phyloP scores from a whole-genome alignment of 2,329 filamentous ascomycete species.

The Aspergillus felis region DNA sequence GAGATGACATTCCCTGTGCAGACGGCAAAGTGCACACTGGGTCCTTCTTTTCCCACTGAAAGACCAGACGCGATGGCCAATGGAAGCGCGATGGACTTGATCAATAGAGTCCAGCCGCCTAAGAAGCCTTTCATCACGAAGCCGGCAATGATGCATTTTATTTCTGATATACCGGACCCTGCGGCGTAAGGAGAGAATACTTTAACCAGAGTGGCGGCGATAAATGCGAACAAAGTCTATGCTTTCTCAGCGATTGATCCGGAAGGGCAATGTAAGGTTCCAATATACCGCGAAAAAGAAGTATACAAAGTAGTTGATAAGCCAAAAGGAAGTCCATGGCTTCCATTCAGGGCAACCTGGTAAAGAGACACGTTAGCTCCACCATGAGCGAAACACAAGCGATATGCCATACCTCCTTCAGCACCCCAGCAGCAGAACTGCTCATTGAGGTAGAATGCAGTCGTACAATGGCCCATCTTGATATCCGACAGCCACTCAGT shows the following conservation, averaged over 20 bases:
- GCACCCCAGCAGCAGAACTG: conserved; percentile 98
- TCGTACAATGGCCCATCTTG: conserved; percentile 93
- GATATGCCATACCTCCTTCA: conserved; percentile 61
- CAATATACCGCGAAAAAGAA: conserved; percentile 70
- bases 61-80: conserved; percentile 90
- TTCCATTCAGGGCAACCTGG: conserved; percentile 83
- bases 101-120: conserved; percentile 82
- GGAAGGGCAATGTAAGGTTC: background rate
- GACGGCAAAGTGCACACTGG: conserved; percentile 97
- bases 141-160: conserved; percentile 98
- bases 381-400: background rate
- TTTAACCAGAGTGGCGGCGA: conserved; percentile 79
- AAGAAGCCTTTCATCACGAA: conserved; percentile 99
- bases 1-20: conserved; percentile 97
- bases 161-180: conserved; percentile 95
- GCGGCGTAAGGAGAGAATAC: conserved; percentile 93
- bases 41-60: conserved; percentile 94
- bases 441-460: conserved; percentile 95
- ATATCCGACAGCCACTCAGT: conserved; percentile 97
- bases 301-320: conserved; percentile 83
- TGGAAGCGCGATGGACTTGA: conserved; percentile 89
- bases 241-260: conserved; percentile 1
- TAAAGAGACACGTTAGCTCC: background rate
- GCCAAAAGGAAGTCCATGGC: conserved; percentile 73
- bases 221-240: conserved; percentile 73